Conservation (phyloP, 1,139 yeast species). For the Kodamaea suecica region DNA sequence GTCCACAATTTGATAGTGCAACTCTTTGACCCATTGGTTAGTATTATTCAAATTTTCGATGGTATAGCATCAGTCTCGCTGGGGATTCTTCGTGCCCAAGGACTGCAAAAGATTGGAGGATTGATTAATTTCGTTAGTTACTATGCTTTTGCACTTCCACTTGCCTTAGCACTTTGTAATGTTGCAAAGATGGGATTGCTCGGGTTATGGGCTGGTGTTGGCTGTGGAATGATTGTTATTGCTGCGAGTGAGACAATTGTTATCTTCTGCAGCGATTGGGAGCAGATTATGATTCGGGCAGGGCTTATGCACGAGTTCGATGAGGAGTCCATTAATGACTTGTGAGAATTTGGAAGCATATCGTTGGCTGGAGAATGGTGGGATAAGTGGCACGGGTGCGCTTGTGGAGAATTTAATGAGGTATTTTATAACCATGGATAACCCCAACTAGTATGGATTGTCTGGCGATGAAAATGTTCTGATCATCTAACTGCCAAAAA, state of each 20-base stretch:
- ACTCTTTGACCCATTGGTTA: slow-evolving; percentile 65
- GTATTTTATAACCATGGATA: too few species aligned
- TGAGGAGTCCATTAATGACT: slow-evolving; percentile 4
- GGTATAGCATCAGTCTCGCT: slow-evolving; percentile 81
- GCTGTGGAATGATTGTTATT: slow-evolving; percentile 69
- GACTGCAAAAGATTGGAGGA: slow-evolving; percentile 82
- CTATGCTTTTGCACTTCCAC: slow-evolving; percentile 67
- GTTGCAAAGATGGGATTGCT: slow-evolving; percentile 47
- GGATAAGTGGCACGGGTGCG: too few species aligned
- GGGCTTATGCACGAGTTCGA: slow-evolving; percentile 9
- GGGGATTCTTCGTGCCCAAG: slow-evolving; percentile 83
- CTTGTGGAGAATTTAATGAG: too few species aligned
- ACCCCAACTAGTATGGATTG: too few species aligned
- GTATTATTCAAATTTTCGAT: slow-evolving; percentile 73
- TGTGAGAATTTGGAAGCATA: neutral
- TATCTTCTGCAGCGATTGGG: slow-evolving; percentile 43
- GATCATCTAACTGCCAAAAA: too few species aligned
- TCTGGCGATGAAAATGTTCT: too few species aligned
- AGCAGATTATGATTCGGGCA: slow-evolving; percentile 28
- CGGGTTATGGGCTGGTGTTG: slow-evolving; percentile 91
- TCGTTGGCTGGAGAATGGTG: too few species aligned
- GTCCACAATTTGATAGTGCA: slow-evolving; percentile 49
- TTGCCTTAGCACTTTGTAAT: slow-evolving; percentile 65
- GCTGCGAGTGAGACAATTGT: slow-evolving; percentile 54
- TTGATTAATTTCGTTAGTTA: slow-evolving; percentile 71